These are phyloP conservation scores for Glycine tomentella DNA, from an alignment of 306 rosid species.

Conservation along the genomic window DNA sequence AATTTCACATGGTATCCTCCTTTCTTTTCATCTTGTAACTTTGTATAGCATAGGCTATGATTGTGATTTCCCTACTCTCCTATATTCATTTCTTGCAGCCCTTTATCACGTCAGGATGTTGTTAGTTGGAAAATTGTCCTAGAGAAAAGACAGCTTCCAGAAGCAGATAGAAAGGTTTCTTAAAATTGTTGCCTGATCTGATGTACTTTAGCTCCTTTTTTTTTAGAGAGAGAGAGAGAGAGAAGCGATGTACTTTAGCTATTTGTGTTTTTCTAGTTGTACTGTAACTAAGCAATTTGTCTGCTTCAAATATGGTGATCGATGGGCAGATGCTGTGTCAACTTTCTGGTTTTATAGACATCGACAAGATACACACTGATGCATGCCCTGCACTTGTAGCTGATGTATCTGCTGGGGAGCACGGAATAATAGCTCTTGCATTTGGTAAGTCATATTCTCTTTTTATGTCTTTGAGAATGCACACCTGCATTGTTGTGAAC, in stretches of 20 bases:
- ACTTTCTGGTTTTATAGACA: conserved; percentile 80
- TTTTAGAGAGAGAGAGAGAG: too few species aligned
- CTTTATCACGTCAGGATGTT: conserved; percentile 84
- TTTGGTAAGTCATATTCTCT: conserved; percentile 66
- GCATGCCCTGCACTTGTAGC: conserved; percentile 84
- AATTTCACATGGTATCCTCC: not conserved
- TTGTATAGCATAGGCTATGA: not conserved
- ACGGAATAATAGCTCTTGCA: conserved; percentile 78
- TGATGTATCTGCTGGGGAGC: conserved; percentile 70
- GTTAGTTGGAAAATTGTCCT: conserved; percentile 83
- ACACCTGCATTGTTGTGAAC: conserved; percentile 28
- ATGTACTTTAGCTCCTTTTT: conserved; percentile 4
- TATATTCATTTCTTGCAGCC: conserved; percentile 56
- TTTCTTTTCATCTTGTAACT: conserved; percentile 19
- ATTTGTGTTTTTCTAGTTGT: too few species aligned
- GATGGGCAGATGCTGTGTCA: conserved; percentile 67
- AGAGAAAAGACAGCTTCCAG: conserved; percentile 74
- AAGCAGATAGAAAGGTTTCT: conserved; percentile 73
- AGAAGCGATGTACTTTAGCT: conserved; percentile 8
- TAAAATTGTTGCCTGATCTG: conserved; percentile 38
- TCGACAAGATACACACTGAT: conserved; percentile 73
- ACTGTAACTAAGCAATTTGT: conserved; percentile 34
- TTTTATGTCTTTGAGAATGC: not conserved
- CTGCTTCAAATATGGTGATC: conserved; percentile 31
- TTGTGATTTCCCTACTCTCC: conserved; percentile 10